Percentiles rank a stretch among this genome's conserved stretches.
Conservation (phyloP, 75 land plant genomes). For the Cupressus sempervirens region DNA sequence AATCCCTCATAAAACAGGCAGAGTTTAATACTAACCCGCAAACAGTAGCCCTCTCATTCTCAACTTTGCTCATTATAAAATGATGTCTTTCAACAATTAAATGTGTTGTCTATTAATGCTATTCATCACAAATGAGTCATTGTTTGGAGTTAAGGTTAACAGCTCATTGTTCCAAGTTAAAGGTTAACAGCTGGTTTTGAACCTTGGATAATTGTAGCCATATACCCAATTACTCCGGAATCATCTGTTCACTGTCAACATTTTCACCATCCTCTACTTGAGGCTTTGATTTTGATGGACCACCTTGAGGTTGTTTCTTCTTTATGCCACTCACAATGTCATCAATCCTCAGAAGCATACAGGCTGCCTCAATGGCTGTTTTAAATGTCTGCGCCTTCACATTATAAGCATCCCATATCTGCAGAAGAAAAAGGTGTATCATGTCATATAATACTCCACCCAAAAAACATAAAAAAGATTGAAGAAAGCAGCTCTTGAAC, state of each 20-base stretch:
- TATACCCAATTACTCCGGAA: slow-evolving; percentile 61
- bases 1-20: not conserved
- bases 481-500: not conserved
- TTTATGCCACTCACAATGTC: slow-evolving; percentile 96
- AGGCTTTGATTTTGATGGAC: slow-evolving; percentile 53
- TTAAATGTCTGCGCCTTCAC: slow-evolving; percentile 93
- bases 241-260: slow-evolving; percentile 89
- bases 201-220: slow-evolving; percentile 7
- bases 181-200: not conserved
- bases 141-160: too few relatives aligned
- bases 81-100: not conserved
- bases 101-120: not conserved
- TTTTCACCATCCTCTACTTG: slow-evolving; percentile 72
- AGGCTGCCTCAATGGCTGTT: slow-evolving; percentile 95
- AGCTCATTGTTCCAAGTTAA: not conserved
- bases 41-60: not conserved
- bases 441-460: not conserved
- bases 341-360: slow-evolving; percentile 94
- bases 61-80: not conserved
- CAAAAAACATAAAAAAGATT: not conserved
- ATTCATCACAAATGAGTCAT: not conserved
- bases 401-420: slow-evolving; percentile 95
- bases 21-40: not conserved
- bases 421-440: slow-evolving; percentile 3
- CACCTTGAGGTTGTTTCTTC: slow-evolving; percentile 86